These are phyloP conservation scores for Filobasidium uniguttulatum DNA, from an alignment of 1,284 basidiomycete genomes.

Conservation along the genomic window DNA sequence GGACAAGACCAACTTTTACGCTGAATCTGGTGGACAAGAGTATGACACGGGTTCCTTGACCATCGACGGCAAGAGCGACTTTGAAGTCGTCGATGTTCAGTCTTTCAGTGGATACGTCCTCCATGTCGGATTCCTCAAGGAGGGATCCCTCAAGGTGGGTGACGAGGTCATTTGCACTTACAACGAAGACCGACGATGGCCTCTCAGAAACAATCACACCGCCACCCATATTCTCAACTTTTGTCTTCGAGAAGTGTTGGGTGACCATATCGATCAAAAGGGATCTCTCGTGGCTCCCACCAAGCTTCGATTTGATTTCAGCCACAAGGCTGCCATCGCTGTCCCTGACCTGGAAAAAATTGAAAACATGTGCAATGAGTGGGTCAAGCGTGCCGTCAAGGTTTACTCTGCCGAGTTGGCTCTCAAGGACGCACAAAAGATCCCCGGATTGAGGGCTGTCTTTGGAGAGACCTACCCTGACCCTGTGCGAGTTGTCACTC, in stretches of 20 bases:
- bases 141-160: conserved; percentile 52
- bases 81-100: conserved; percentile 87
- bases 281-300: conserved; percentile 91
- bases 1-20: conserved; percentile 94
- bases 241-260: conserved; percentile 77
- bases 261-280: conserved; percentile 95
- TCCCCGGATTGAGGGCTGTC: conserved; percentile 86
- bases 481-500: conserved; percentile 84
- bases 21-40: conserved; percentile 94
- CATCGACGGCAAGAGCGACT: conserved; percentile 81
- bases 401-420: conserved; percentile 80
- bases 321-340: conserved; percentile 76
- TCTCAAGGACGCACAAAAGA: conserved; percentile 67
- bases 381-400: conserved; percentile 77
- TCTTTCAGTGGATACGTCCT: conserved; percentile 72
- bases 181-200: conserved; percentile 82
- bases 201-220: conserved; percentile 93
- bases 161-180: conserved; percentile 59
- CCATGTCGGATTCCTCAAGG: conserved; percentile 77
- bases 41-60: conserved; percentile 89
- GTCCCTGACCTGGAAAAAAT: conserved; percentile 65
- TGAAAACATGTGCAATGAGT: conserved; percentile 68
- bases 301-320: conserved; percentile 96
- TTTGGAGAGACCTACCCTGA: conserved; percentile 98
- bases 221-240: conserved; percentile 98